Evolutionary conservation across 768 basidiomycete genomes (phyloP), one percentile per base, ranked within the genome.

Genomic region (Obba rivulosa): DNA sequence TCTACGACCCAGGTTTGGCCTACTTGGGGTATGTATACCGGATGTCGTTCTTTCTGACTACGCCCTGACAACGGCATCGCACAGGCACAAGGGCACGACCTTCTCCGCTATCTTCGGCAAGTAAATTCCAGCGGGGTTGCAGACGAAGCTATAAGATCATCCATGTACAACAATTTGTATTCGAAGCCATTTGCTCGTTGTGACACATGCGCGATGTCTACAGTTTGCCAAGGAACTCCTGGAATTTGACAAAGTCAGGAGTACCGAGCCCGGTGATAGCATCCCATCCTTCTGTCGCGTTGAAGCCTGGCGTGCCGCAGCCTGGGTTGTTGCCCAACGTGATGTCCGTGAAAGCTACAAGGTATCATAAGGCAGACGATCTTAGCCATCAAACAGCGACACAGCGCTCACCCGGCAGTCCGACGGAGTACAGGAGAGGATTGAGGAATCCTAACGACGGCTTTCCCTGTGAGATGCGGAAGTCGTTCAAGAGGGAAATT

Each of bases 1-100:
- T 76, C 65, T 58, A 67, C 50, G 80, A 83, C 54, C 80, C 80
- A 24, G 81, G 80, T 10, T 64, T 69, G 23, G 71, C 61, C 10
- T 57, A 72, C 59, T 52, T 78, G 24, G 79, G 75, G 78, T 80
- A 55, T 37, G 24, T 22, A 17, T 17, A 44, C 14, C 22, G 28
- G 23, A 42, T 31, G 21, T 20, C 20, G 10, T 38, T 8, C 5
- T 22, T 8, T 22, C 14, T 43, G 11, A 8, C 23, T n/a, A n/a
- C n/a, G n/a, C n/a, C n/a, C n/a, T n/a, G n/a, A n/a, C n/a, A n/a
- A n/a, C n/a, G n/a, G n/a, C 17, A 4, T 13, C 16, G n/a, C 23
- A 11, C 45, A 78, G 77, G 16, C 58, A 72, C 56, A 48, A 72
- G 48, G 66, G 66, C 41, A 75, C 72, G 1, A 78, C 77, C 0